These are phyloP conservation scores for Ceratocystis eucalypticola DNA, from an alignment of 2,329 filamentous ascomycete genomes.

Conservation along the genomic window DNA sequence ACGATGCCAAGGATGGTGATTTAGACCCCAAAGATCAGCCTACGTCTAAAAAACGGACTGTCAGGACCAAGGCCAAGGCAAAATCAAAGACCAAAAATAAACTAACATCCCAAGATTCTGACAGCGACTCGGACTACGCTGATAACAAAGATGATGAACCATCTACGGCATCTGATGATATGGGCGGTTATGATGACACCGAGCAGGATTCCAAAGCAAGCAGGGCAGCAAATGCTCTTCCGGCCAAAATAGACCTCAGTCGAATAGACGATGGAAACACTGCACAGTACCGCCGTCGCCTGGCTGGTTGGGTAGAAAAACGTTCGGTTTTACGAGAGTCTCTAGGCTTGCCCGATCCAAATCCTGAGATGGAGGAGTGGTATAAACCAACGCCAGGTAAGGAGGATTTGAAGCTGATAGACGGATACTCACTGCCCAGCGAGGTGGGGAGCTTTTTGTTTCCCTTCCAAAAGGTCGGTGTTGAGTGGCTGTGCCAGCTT, in stretches of 20 bases:
- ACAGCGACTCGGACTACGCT: conserved; percentile 1
- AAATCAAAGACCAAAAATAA: conserved; percentile 6
- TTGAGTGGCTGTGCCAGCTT: conserved; percentile 90
- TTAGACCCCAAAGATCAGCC: conserved; percentile 27
- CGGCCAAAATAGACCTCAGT: conserved; percentile 34
- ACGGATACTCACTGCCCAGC: conserved; percentile 68
- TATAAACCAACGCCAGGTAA: conserved; percentile 74
- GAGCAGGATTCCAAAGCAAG: conserved; percentile 13
- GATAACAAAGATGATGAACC: conserved; percentile 5
- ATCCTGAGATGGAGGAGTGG: conserved; percentile 51
- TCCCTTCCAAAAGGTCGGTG: conserved; percentile 92
- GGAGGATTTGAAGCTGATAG: conserved; percentile 60
- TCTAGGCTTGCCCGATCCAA: conserved; percentile 25
- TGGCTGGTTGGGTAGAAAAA: conserved; percentile 55
- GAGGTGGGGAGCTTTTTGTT: conserved; percentile 89
- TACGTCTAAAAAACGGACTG: conserved; percentile 26
- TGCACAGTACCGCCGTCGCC: conserved; percentile 57
- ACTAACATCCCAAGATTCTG: not conserved
- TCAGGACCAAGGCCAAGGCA: not conserved
- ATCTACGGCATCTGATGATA: conserved; percentile 9
- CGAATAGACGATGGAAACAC: conserved; percentile 83
- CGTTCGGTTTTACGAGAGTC: conserved; percentile 19
- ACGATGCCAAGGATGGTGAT: conserved; percentile 26
- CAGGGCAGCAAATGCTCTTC: conserved; percentile 14
- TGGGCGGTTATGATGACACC: conserved; percentile 17